Percentiles rank a stretch among this genome's conserved stretches.
These are phyloP conservation scores for Laetiporus sulphureus DNA, from an alignment of 1,284 basidiomycete genomes.

Conservation along the genomic window DNA sequence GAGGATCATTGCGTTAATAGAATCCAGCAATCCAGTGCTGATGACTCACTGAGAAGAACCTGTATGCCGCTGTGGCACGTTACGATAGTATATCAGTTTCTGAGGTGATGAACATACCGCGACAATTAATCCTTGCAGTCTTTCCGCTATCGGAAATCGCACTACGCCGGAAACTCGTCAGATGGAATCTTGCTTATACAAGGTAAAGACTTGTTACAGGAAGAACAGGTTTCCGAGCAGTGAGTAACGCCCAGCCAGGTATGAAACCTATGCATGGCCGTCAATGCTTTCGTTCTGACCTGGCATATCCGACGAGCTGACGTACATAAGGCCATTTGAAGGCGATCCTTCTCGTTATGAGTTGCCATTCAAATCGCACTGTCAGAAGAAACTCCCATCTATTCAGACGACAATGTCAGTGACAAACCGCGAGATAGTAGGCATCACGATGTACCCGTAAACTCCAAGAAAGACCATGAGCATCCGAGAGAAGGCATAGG, in stretches of 20 bases:
- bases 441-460: constrained; percentile 1
- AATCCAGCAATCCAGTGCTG: too few relatives aligned
- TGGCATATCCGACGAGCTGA: not conserved
- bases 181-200: too few relatives aligned
- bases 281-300: not conserved
- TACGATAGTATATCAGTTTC: too few relatives aligned
- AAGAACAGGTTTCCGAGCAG: too few relatives aligned
- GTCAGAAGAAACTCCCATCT: constrained; percentile 5
- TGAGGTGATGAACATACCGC: too few relatives aligned
- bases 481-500: not conserved
- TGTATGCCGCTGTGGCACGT: too few relatives aligned
- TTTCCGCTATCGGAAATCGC: too few relatives aligned
- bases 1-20: too few relatives aligned
- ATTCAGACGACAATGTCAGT: not conserved
- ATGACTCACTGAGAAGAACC: too few relatives aligned
- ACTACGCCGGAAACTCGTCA: too few relatives aligned
- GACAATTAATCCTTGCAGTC: too few relatives aligned
- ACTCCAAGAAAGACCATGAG: not conserved
- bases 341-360: not conserved
- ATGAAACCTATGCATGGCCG: constrained; percentile 4
- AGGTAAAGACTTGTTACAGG: too few relatives aligned
- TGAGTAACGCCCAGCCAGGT: constrained; percentile 7
- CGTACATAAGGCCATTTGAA: constrained; percentile 1
- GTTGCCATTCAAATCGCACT: not conserved
- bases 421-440: not conserved